Conservation (phyloP, 2,329 filamentous ascomycete genomes). For the Aspergillus aculeatus region DNA sequence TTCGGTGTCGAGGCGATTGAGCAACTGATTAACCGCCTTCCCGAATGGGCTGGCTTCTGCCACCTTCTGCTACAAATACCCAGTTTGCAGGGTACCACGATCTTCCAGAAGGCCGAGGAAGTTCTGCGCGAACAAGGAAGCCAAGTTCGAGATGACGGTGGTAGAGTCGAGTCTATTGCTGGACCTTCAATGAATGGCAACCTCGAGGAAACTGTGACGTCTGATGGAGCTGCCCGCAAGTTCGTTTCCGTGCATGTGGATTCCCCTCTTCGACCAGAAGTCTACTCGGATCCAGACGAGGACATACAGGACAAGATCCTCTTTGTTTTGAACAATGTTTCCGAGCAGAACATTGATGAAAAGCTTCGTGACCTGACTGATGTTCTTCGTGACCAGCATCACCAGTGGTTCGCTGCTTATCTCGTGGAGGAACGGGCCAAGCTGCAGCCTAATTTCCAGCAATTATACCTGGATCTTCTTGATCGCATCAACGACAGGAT, state of each 20-base stretch:
- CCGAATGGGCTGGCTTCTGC: constrained; percentile 96
- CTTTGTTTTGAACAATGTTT: constrained; percentile 96
- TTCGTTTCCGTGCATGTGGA: constrained; percentile 81
- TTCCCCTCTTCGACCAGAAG: constrained; percentile 59
- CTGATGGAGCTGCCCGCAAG: constrained; percentile 64
- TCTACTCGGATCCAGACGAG: constrained; percentile 79
- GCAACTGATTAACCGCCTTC: constrained; percentile 77
- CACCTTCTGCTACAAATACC: constrained; percentile 79
- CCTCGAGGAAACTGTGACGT: constrained; percentile 59
- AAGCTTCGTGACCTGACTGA: constrained; percentile 81
- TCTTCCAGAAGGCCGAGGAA: constrained; percentile 78
- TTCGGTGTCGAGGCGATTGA: constrained; percentile 94
- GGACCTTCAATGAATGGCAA: constrained; percentile 66
- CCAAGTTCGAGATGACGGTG: constrained; percentile 53
- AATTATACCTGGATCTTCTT: constrained; percentile 86
- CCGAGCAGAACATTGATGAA: constrained; percentile 77
- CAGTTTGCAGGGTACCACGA: constrained; percentile 78
- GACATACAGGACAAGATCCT: constrained; percentile 89
- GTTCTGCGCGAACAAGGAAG: constrained; percentile 68
- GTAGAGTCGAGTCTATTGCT: constrained; percentile 36
- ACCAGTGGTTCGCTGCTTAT: constrained; percentile 95
- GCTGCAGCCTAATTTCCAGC: constrained; percentile 94
- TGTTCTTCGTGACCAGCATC: constrained; percentile 74
- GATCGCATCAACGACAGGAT: constrained; percentile 74
- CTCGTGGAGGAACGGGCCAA: constrained; percentile 95